Conservation (phyloP, 2,329 filamentous ascomycete genomes). For the Botrytis galanthina region DNA sequence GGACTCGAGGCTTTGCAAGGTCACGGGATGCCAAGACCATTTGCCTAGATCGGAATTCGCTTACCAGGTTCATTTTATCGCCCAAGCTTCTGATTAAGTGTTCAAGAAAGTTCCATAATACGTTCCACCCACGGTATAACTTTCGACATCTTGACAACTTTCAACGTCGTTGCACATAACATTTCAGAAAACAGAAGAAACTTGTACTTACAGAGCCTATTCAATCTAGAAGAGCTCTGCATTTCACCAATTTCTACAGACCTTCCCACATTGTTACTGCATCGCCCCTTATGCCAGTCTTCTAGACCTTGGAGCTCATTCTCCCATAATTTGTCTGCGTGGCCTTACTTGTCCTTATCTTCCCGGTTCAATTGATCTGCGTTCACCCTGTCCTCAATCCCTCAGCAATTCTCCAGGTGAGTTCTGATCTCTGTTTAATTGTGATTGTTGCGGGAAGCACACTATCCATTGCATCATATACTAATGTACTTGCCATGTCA, state of each 20-base stretch:
- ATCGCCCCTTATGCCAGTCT: slow-evolving; percentile 34
- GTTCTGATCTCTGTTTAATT: not conserved
- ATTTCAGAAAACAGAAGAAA: not conserved
- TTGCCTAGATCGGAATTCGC: not conserved
- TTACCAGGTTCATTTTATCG: not conserved
- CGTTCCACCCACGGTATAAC: not conserved
- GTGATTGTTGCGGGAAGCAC: not conserved
- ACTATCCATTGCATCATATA: not conserved
- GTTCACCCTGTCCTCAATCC: slow-evolving; percentile 10
- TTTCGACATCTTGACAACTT: slow-evolving; percentile 15
- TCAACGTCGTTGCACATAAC: slow-evolving; percentile 10
- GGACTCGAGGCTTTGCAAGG: not conserved
- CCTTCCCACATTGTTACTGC: slow-evolving; percentile 21
- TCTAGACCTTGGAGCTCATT: slow-evolving; percentile 27
- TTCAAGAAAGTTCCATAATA: slow-evolving; percentile 13
- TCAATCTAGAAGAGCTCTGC: slow-evolving; percentile 12
- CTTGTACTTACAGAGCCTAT: slow-evolving; percentile 7
- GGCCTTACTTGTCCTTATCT: slow-evolving; percentile 30
- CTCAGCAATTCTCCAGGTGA: slow-evolving; percentile 14
- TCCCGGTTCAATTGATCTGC: slow-evolving; percentile 25
- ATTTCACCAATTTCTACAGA: slow-evolving; percentile 18
- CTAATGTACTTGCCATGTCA: not conserved
- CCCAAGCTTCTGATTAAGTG: slow-evolving; percentile 10
- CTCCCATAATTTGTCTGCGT: slow-evolving; percentile 31
- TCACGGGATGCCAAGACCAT: not conserved